Evolutionary conservation across 306 rosid species (phyloP), one percentile per base, ranked within the genome.

Genomic region (Rubus parviflorus): DNA sequence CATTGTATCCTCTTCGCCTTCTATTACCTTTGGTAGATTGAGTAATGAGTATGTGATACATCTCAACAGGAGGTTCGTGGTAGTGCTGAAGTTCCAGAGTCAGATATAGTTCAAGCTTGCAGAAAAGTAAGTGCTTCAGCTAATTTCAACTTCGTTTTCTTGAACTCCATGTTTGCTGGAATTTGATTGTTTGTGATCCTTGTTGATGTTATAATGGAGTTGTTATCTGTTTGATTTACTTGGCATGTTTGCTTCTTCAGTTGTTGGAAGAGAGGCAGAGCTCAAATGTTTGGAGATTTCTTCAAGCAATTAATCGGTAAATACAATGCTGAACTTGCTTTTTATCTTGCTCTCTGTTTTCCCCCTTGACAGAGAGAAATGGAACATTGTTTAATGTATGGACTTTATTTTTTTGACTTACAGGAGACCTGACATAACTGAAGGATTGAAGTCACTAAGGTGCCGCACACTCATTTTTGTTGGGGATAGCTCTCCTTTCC

Each of bases 401-500:
- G 56, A 81, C 79, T 51, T 66, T 49, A 16, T 46, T 77, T 71
- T 80, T 46, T 74, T 70, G 72, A 68, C 79, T 82, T 76, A 70
- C 85, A 93, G 98, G 86, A 90, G 98, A 76, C 90, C 85, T 15
- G 98, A 93, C 85, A 88, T 93, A 58, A 87, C 94, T 0, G 85
- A 87, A 43, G 94, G 97, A 52, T 78, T 93, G 84, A 91, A 86
- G 85, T 80, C 83, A 53, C 77, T 93, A 56, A 86, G 80, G 84
- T 93, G 98, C 40, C 94, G 98, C n/a, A 90, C 97, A 0, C 97
- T 91, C 69, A 90, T 93, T 49, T 93, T 91, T 73, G 94, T 93
- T 23, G 98, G 98, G 80, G 98, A 93, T 75, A 90, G 91, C 83
- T 93, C 98, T 47, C 98, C 98, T 54, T 93, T 91, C 85, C 98